Evolutionary conservation across 306 rosid species (phyloP).

Genomic region (Citrullus colocynthis): DNA sequence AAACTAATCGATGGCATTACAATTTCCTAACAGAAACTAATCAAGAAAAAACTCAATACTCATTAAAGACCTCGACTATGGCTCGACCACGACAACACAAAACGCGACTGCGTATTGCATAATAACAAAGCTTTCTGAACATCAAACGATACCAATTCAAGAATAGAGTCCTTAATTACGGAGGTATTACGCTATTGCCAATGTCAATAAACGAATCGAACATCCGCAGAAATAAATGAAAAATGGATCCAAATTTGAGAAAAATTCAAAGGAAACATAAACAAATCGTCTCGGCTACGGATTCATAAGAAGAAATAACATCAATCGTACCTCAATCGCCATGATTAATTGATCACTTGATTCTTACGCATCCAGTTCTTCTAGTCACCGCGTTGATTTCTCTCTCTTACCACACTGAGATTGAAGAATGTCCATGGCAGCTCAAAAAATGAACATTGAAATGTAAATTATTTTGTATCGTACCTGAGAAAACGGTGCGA

Average conservation of each 20-base stretch:
- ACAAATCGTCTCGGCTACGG: neutral
- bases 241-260: neutral
- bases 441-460: neutral
- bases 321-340: constrained; percentile 6
- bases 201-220: neutral
- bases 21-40: neutral
- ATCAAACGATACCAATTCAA: neutral
- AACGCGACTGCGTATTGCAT: neutral
- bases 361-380: neutral
- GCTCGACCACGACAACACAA: neutral
- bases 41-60: neutral
- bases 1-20: neutral
- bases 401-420: neutral
- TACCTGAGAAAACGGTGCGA: neutral
- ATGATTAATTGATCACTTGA: neutral
- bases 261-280: neutral
- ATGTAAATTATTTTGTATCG: neutral
- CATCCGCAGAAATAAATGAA: neutral
- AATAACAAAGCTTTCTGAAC: neutral
- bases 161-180: neutral
- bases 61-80: neutral
- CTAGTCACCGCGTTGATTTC: neutral
- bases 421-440: constrained; percentile 5
- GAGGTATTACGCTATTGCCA: neutral
- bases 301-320: neutral